These are phyloP conservation scores for Metschnikowia amazonensis DNA, from an alignment of 805 yeast species.

Conservation along the genomic window DNA sequence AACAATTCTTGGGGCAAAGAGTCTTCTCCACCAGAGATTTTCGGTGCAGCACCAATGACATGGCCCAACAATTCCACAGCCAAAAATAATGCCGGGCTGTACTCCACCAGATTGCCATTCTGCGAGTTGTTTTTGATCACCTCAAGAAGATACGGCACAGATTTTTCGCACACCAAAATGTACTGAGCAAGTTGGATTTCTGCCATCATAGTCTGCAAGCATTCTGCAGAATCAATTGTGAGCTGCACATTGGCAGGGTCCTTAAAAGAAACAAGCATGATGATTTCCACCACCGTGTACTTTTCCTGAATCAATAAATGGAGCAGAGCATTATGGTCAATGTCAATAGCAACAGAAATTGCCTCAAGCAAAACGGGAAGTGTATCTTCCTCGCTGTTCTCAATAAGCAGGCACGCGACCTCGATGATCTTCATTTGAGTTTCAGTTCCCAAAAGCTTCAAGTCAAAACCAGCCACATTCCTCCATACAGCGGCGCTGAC, in stretches of 20 bases:
- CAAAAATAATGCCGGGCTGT: conserved; percentile 56
- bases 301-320: conserved; percentile 14
- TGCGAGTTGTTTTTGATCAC: conserved; percentile 27
- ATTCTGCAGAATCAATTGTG: conserved; percentile 62
- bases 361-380: conserved; percentile 70
- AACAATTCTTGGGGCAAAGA: conserved; percentile 39
- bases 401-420: conserved; percentile 44
- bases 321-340: conserved; percentile 27
- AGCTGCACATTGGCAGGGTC: conserved; percentile 75
- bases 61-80: conserved; percentile 54
- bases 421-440: conserved; percentile 34
- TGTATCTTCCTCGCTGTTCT: conserved; percentile 75
- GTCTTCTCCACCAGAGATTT: conserved; percentile 7
- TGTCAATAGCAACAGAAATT: conserved; percentile 51
- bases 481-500: conserved; percentile 53
- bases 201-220: conserved; percentile 57
- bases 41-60: conserved; percentile 46
- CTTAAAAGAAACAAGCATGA: conserved; percentile 62
- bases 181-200: conserved; percentile 45
- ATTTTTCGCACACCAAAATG: conserved; percentile 43
- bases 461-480: conserved; percentile 16
- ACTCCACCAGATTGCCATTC: conserved; percentile 37
- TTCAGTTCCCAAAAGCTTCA: conserved; percentile 17
- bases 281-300: conserved; percentile 46
- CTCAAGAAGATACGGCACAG: conserved; percentile 48